Evolutionary conservation across 1,284 basidiomycete species (phyloP).

Genomic region (Trichosporon faecale): DNA sequence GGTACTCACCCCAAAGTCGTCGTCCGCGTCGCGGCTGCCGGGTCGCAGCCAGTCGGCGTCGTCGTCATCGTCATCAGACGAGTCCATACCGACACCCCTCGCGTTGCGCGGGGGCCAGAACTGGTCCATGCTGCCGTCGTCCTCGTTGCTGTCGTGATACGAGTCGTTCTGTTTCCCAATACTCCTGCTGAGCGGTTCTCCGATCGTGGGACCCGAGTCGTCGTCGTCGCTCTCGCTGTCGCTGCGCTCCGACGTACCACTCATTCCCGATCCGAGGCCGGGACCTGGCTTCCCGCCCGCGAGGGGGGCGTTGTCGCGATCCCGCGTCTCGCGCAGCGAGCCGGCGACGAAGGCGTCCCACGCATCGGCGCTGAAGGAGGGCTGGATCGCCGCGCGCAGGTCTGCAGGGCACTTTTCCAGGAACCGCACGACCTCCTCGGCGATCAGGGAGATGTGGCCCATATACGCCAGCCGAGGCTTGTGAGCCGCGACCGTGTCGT

Average conservation of each 20-base stretch:
- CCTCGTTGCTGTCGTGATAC: constrained; percentile 32
- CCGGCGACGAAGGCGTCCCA: constrained; percentile 86
- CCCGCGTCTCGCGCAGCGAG: constrained; percentile 78
- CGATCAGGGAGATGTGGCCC: constrained; percentile 91
- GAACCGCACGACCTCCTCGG: constrained; percentile 54
- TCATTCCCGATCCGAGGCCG: constrained; percentile 18
- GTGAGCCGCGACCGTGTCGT: constrained; percentile 46
- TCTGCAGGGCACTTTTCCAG: constrained; percentile 77
- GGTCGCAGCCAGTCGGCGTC: constrained; percentile 49
- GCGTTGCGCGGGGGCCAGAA: constrained; percentile 23
- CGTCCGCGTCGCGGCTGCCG: constrained; percentile 22
- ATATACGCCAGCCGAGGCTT: constrained; percentile 81
- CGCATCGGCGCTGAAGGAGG: constrained; percentile 68
- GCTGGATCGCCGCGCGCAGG: constrained; percentile 63
- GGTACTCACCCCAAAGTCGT: constrained; percentile 43
- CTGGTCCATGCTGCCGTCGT: constrained; percentile 31
- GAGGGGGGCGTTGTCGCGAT: constrained; percentile 70
- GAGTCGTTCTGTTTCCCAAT: constrained; percentile 26
- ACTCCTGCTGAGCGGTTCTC: constrained; percentile 44
- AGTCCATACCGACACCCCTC: constrained; percentile 29
- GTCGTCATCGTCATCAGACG: constrained; percentile 48
- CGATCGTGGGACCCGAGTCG: constrained; percentile 38
- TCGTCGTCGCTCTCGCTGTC: constrained; percentile 37
- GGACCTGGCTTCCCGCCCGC: constrained; percentile 62
- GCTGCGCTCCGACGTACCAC: constrained; percentile 19